These are phyloP conservation scores for Eleusine indica DNA, from an alignment of 176 grass and related monocot genomes.

Conservation along the genomic window DNA sequence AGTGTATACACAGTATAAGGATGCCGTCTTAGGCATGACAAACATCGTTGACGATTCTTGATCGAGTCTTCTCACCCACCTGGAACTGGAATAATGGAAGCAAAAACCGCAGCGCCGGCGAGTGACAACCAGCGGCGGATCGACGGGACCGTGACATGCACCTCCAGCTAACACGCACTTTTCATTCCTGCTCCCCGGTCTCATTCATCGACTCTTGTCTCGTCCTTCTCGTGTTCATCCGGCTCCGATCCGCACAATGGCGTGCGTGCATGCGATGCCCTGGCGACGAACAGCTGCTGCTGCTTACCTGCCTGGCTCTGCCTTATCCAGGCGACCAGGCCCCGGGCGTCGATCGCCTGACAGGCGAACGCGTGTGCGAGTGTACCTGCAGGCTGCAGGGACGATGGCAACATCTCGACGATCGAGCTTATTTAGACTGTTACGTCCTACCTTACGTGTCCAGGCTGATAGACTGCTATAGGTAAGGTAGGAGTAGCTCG, in stretches of 20 bases:
- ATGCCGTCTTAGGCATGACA: neutral
- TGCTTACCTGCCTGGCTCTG: neutral
- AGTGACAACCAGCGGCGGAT: neutral
- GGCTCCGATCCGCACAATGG: constrained; percentile 2
- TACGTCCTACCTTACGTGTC: neutral
- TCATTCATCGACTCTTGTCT: neutral
- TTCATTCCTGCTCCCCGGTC: neutral
- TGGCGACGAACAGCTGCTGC: constrained; percentile 21
- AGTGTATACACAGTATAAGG: no score
- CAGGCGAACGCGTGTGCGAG: neutral
- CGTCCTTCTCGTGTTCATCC: constrained; percentile 21
- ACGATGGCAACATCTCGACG: neutral
- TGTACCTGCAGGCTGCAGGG: neutral
- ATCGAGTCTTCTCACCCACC: neutral
- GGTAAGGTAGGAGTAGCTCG: neutral
- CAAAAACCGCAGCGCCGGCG: neutral
- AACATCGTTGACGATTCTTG: neutral
- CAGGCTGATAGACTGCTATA: neutral
- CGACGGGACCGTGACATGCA: neutral
- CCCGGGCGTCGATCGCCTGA: neutral
- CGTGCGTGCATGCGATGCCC: constrained; percentile 17
- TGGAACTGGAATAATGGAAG: neutral
- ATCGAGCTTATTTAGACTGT: neutral
- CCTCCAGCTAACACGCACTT: neutral
- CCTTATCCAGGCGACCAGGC: neutral